A percentile compares a stretch with the other conserved stretches of the same genome.
These are phyloP conservation scores for Solanum peruvianum DNA, from an alignment of 257 asterid species.

Conservation along the genomic window DNA sequence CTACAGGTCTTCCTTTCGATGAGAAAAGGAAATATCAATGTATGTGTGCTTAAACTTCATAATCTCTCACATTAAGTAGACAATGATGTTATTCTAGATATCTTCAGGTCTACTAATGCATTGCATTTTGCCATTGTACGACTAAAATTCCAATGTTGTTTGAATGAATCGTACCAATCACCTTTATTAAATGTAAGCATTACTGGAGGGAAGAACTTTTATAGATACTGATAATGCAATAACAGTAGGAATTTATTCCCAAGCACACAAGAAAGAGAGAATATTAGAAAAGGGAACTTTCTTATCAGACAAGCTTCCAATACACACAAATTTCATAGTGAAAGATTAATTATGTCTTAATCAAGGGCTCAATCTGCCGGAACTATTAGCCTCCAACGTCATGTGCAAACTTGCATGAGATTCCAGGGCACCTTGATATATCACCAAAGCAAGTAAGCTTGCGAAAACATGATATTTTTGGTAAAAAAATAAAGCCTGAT, in stretches of 20 bases:
- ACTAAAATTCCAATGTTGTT: neutral
- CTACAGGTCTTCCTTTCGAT: neutral
- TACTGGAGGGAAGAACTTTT: slow-evolving; percentile 14
- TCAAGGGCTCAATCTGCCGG: slow-evolving; percentile 20
- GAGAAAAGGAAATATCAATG: neutral
- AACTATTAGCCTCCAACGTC: slow-evolving; percentile 18
- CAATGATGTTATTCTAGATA: neutral
- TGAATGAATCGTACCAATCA: neutral
- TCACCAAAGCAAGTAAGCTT: neutral
- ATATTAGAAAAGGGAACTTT: slow-evolving; percentile 25
- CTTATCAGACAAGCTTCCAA: slow-evolving; percentile 30
- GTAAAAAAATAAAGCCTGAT: neutral
- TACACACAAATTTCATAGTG: slow-evolving; percentile 12
- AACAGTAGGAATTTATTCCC: slow-evolving; percentile 56
- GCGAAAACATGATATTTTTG: neutral
- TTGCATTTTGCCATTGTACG: neutral
- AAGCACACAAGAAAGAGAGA: slow-evolving; percentile 31
- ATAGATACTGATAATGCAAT: slow-evolving; percentile 44
- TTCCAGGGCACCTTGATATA: slow-evolving; percentile 19
- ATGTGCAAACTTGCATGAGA: slow-evolving; percentile 29
- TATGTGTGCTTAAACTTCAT: neutral
- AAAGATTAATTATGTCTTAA: slow-evolving; percentile 15
- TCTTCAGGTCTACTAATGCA: neutral
- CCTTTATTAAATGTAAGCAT: slow-evolving; percentile 16
- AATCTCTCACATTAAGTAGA: neutral